These are phyloP conservation scores for Graphilbum sp. DNA, from an alignment of 2,329 filamentous ascomycete genomes.

Conservation along the genomic window DNA sequence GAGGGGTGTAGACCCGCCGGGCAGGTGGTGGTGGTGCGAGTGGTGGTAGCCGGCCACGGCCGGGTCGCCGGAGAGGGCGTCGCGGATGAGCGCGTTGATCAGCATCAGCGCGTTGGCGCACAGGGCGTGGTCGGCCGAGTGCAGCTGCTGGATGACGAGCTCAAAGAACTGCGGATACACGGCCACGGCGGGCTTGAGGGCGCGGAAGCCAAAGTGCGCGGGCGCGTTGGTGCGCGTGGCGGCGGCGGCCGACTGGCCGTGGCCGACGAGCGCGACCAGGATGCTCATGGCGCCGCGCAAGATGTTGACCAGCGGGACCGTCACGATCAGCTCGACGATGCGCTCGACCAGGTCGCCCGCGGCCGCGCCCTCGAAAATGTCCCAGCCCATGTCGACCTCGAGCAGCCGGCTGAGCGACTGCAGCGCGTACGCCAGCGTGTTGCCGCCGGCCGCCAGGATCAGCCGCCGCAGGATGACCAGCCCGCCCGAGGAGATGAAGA, in stretches of 20 bases:
- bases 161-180: constrained; percentile 89
- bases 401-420: constrained; percentile 76
- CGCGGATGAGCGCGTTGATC: constrained; percentile 87
- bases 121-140: constrained; percentile 85
- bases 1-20: too few relatives aligned
- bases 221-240: constrained; percentile 20
- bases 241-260: constrained; percentile 49
- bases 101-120: constrained; percentile 92
- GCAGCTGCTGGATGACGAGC: constrained; percentile 78
- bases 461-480: constrained; percentile 66
- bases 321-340: constrained; percentile 86
- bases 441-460: constrained; percentile 72
- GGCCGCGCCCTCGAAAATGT: constrained; percentile 52
- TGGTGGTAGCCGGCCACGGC: too few relatives aligned
- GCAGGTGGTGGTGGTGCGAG: too few relatives aligned
- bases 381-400: constrained; percentile 97
- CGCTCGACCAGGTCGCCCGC: constrained; percentile 52
- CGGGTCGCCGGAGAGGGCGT: constrained; percentile 81
- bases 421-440: constrained; percentile 88
- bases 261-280: constrained; percentile 79
- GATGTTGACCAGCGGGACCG: constrained; percentile 92
- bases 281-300: constrained; percentile 94
- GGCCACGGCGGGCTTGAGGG: constrained; percentile 79
- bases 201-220: constrained; percentile 70
- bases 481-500: constrained; percentile 84